Base-by-base conservation (phyloP, 1,139 yeast species). In the Yamadazyma mexicana region DNA sequence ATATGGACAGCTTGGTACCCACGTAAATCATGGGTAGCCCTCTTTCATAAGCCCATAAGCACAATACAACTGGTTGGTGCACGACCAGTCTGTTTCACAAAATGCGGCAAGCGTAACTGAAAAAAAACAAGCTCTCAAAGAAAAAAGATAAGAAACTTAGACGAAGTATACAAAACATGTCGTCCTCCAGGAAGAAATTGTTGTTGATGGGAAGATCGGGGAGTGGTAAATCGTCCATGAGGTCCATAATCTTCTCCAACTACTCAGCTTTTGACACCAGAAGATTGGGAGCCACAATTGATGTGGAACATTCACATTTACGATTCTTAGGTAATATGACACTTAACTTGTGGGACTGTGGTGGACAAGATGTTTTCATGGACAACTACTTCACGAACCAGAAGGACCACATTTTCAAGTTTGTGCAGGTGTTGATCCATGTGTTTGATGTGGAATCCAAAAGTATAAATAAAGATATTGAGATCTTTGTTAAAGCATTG, bases 191-290 rank as follows among this genome's bases (percentile, higher is more conserved):
- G 37, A 72, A 72, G 58, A 73, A 73, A 54, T 63, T 73, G 37
- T 62, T 73, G 37, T 55, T 73, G 36, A 73, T 73, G 92, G 98
- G 98, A 65, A 85, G 98, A 37, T 84, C 95, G 17, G 98, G 99
- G 35, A 87, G 96, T 7, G 99, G 99, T 2, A 92, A 92, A 62
- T 87, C 96, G 5, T 89, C 97, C 9, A 92, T 92, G 99, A 73
- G 98, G 53, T 87, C 96, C 36, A 92, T 92, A 47, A 92, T 92
- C 51, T 92, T 92, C 61, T 81, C 92, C 57, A 92, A 94, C 59
- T 94, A 92, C 63, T 87, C 96, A 3, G 98, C 99, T 0, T 87
- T 91, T 57, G 98, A 92, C 57, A 92, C 99, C 2, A 75, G 98
- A 50, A 73, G 98, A 46, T 66, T 92, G 12, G 98, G 98, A 1